Evolutionary conservation across 306 rosid genomes (phyloP).

Genomic region (Citrullus amarus): DNA sequence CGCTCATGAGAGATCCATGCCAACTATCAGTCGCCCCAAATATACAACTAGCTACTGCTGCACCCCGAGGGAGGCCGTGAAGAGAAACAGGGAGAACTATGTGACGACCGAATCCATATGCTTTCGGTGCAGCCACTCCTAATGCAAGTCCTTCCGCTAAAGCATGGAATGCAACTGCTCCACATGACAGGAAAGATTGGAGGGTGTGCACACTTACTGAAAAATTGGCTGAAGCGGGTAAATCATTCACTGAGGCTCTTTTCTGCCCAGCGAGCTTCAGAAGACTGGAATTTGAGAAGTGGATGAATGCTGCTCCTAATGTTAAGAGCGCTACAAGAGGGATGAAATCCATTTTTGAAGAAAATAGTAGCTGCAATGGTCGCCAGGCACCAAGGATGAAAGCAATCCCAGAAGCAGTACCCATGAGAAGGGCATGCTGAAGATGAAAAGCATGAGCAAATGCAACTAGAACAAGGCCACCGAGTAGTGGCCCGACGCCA

Average conservation of each 20-base stretch:
- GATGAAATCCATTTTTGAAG: slow-evolving; percentile 64
- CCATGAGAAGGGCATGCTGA: slow-evolving; percentile 92
- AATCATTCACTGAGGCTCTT: slow-evolving; percentile 43
- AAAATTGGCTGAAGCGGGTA: slow-evolving; percentile 36
- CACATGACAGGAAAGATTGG: slow-evolving; percentile 84
- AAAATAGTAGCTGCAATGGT: slow-evolving; percentile 68
- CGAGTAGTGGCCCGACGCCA: slow-evolving; percentile 92
- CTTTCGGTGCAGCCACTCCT: slow-evolving; percentile 99
- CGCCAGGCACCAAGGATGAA: slow-evolving; percentile 96
- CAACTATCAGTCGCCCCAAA: slow-evolving; percentile 92
- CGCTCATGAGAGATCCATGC: slow-evolving; percentile 82
- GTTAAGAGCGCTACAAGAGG: slow-evolving; percentile 44
- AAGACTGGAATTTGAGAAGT: slow-evolving; percentile 40
- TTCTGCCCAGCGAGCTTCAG: slow-evolving; percentile 47
- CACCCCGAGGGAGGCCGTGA: slow-evolving; percentile 95
- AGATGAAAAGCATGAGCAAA: slow-evolving; percentile 73
- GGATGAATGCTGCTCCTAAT: slow-evolving; percentile 58
- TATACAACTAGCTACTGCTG: slow-evolving; percentile 95
- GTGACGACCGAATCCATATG: slow-evolving; percentile 89
- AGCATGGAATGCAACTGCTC: slow-evolving; percentile 82
- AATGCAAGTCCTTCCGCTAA: slow-evolving; percentile 95
- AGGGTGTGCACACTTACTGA: slow-evolving; percentile 80
- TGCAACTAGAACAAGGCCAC: slow-evolving; percentile 64
- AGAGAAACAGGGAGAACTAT: slow-evolving; percentile 97
- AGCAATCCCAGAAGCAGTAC: slow-evolving; percentile 91